A percentile compares a stretch with the other conserved stretches of the same genome.
These are phyloP conservation scores for Zangia roseola DNA, from an alignment of 768 basidiomycete species.

Conservation along the genomic window DNA sequence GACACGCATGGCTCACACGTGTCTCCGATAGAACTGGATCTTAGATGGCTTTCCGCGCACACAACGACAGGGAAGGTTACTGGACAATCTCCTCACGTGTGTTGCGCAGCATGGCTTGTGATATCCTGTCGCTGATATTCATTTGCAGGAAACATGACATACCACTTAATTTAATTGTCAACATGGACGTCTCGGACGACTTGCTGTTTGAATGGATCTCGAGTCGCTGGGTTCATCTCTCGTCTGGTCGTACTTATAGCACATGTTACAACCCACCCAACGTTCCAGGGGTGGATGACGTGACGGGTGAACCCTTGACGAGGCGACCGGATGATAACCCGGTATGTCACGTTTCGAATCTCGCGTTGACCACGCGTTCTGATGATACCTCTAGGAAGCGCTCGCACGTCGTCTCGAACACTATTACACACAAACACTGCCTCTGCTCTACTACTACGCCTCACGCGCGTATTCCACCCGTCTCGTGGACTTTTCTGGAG, in stretches of 20 bases:
- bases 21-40: constrained; percentile 69
- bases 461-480: constrained; percentile 42
- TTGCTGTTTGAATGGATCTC: constrained; percentile 80
- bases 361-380: background rate
- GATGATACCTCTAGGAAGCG: constrained; percentile 64
- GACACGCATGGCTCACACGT: constrained; percentile 7
- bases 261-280: constrained; percentile 81
- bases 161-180: constrained; percentile 76
- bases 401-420: constrained; percentile 71
- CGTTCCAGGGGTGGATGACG: constrained; percentile 74
- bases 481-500: constrained; percentile 58
- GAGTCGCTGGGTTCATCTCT: constrained; percentile 82
- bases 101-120: constrained; percentile 15
- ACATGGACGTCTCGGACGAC: constrained; percentile 80
- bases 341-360: constrained; percentile 41
- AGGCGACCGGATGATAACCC: constrained; percentile 88
- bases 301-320: constrained; percentile 78
- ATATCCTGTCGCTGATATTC: background rate
- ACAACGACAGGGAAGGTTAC: constrained; percentile 69
- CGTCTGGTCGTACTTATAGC: constrained; percentile 88
- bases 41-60: constrained; percentile 92
- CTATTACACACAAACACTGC: constrained; percentile 79
- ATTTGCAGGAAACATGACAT: constrained; percentile 51
- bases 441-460: constrained; percentile 72
- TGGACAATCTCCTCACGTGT: constrained; percentile 72